These are phyloP conservation scores for Sanghuangporus sanghuang DNA, from an alignment of 1,284 basidiomycete species.

Conservation along the genomic window DNA sequence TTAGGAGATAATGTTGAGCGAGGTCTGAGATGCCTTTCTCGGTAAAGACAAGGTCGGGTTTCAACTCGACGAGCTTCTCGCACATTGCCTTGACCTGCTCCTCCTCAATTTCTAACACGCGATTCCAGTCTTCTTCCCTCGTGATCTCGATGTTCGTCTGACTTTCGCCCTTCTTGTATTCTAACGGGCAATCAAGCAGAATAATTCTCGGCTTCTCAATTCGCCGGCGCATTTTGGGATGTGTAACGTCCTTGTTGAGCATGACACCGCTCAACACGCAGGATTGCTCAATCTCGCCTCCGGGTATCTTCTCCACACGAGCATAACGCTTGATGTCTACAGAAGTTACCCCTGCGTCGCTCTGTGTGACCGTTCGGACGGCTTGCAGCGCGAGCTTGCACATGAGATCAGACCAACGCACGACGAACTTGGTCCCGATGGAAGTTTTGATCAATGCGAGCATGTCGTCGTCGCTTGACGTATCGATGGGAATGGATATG, in stretches of 20 bases:
- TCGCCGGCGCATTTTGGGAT: conserved; percentile 92
- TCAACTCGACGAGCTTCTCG: conserved; percentile 86
- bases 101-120: conserved; percentile 94
- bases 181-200: conserved; percentile 91
- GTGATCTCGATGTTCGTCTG: conserved; percentile 99
- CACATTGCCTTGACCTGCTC: conserved; percentile 93
- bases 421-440: conserved; percentile 98
- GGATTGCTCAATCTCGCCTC: conserved; percentile 95
- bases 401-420: conserved; percentile 97
- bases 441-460: conserved; percentile 96
- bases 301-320: conserved; percentile 95
- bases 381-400: conserved; percentile 92
- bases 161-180: conserved; percentile 99
- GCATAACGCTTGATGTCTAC: conserved; percentile 99
- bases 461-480: conserved; percentile 87
- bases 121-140: conserved; percentile 91
- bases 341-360: conserved; percentile 68
- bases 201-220: conserved; percentile 91
- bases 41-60: conserved; percentile 93
- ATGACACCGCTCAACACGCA: conserved; percentile 88
- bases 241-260: conserved; percentile 99
- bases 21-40: conserved; percentile 98
- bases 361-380: conserved; percentile 76
- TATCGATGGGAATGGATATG: conserved; percentile 90
- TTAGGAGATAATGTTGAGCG: conserved; percentile 90